These are phyloP conservation scores for Suillus sp. DNA, from an alignment of 768 basidiomycete species.

Conservation along the genomic window DNA sequence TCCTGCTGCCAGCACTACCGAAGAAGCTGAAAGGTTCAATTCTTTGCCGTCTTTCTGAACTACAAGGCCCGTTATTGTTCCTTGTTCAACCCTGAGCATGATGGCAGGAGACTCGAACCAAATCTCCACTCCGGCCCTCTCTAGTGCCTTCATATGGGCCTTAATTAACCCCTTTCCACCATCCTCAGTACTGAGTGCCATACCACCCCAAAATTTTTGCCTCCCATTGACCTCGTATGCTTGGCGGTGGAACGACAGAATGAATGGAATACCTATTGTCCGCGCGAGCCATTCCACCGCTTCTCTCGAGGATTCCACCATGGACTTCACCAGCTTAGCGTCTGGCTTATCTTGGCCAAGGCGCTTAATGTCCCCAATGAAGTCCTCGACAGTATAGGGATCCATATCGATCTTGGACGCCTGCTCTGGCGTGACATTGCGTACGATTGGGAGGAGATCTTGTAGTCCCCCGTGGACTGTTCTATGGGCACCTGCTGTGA, in stretches of 20 bases:
- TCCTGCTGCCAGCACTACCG: conserved; percentile 65
- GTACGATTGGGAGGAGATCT: conserved; percentile 59
- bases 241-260: conserved; percentile 63
- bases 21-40: conserved; percentile 39
- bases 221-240: conserved; percentile 65
- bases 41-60: conserved; percentile 42
- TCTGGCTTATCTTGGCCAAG: conserved; percentile 55
- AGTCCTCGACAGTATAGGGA: conserved; percentile 57
- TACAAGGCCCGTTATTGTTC: conserved; percentile 47
- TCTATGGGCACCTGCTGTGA: conserved; percentile 70
- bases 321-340: conserved; percentile 45
- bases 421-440: conserved; percentile 46
- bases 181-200: conserved; percentile 60
- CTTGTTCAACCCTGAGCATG: conserved; percentile 35
- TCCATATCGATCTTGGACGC: conserved; percentile 54
- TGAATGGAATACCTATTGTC: conserved; percentile 53
- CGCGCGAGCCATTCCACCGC: conserved; percentile 59
- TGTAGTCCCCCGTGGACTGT: conserved; percentile 62
- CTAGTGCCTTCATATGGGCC: conserved; percentile 53
- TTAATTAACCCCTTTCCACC: conserved; percentile 70
- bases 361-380: conserved; percentile 61
- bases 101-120: conserved; percentile 59
- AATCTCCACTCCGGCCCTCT: conserved; percentile 50
- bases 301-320: conserved; percentile 59
- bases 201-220: conserved; percentile 72